These are phyloP conservation scores for Tephrocybe sp. DNA, from an alignment of 768 basidiomycete genomes.

Conservation along the genomic window DNA sequence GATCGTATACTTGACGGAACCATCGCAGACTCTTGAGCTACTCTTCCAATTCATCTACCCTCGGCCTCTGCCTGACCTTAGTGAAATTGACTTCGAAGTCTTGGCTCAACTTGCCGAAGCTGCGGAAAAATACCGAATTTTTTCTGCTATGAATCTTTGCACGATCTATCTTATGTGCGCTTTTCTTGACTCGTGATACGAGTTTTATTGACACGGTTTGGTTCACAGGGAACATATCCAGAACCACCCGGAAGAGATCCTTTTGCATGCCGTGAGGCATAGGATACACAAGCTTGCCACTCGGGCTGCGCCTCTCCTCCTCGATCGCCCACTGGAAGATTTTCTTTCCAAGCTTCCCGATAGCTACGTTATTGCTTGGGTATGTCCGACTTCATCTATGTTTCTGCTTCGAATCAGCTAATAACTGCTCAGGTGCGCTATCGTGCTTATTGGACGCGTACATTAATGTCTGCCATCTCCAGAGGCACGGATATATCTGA, in stretches of 20 bases:
- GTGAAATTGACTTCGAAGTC: background rate
- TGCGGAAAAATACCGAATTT: conserved; percentile 24
- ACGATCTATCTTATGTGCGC: conserved; percentile 17
- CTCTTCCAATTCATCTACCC: conserved; percentile 18
- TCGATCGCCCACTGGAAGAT: conserved; percentile 5
- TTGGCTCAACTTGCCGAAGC: conserved; percentile 20
- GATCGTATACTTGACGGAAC: conserved; percentile 12
- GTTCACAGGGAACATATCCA: conserved; percentile 3
- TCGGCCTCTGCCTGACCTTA: conserved; percentile 11
- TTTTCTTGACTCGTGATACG: background rate
- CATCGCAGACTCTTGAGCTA: conserved; percentile 9
- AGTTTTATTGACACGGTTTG: too few species aligned
- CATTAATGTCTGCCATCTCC: background rate
- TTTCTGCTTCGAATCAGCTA: background rate
- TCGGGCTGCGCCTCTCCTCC: conserved; percentile 3
- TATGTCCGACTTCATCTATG: background rate
- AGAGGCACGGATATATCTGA: background rate
- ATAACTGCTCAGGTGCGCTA: conserved; percentile 1
- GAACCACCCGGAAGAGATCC: conserved; percentile 3
- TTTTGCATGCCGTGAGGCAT: conserved; percentile 9
- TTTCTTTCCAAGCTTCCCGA: background rate
- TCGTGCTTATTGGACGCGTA: conserved; percentile 1
- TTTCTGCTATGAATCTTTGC: conserved; percentile 23
- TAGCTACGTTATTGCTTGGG: conserved; percentile 1
- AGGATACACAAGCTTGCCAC: background rate